Percentiles rank a stretch among this genome's conserved stretches.
phyloP scores from a whole-genome alignment of 805 yeast genomes.

The Ogataea chonburiensis region DNA sequence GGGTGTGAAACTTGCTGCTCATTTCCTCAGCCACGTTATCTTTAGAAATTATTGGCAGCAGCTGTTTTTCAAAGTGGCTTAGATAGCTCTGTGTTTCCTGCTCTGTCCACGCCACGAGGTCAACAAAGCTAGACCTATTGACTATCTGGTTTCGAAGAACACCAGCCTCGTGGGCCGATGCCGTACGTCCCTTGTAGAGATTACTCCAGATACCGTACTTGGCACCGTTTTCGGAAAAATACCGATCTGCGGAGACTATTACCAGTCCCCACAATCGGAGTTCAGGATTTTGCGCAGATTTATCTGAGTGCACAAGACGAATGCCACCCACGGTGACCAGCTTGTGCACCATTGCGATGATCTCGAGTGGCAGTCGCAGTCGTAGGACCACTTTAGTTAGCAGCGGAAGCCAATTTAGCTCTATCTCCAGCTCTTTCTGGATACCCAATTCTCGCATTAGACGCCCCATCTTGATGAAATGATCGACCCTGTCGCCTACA shows the following conservation, averaged over 20 bases:
- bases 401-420: constrained; percentile 38
- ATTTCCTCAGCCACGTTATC: constrained; percentile 9
- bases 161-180: constrained; percentile 10
- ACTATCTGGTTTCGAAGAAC: constrained; percentile 18
- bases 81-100: constrained; percentile 46
- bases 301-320: constrained; percentile 9
- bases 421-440: constrained; percentile 5
- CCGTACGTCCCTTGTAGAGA: constrained; percentile 10
- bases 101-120: constrained; percentile 49
- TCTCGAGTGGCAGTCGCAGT: constrained; percentile 49
- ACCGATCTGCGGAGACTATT: constrained; percentile 34
- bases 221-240: constrained; percentile 29
- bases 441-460: constrained; percentile 9
- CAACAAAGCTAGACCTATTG: constrained; percentile 32
- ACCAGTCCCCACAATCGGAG: constrained; percentile 35
- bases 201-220: constrained; percentile 31
- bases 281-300: constrained; percentile 35
- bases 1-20: constrained; percentile 14
- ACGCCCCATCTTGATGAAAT: constrained; percentile 11
- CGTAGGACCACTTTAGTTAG: constrained; percentile 42
- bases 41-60: constrained; percentile 14
- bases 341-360: constrained; percentile 38
- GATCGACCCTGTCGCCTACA: constrained; percentile 16
- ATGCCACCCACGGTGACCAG: constrained; percentile 24
- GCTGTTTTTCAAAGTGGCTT: constrained; percentile 44